phyloP scores from a whole-genome alignment of 371 early-diverging fungal genomes.

The Parasitella parasitica region DNA sequence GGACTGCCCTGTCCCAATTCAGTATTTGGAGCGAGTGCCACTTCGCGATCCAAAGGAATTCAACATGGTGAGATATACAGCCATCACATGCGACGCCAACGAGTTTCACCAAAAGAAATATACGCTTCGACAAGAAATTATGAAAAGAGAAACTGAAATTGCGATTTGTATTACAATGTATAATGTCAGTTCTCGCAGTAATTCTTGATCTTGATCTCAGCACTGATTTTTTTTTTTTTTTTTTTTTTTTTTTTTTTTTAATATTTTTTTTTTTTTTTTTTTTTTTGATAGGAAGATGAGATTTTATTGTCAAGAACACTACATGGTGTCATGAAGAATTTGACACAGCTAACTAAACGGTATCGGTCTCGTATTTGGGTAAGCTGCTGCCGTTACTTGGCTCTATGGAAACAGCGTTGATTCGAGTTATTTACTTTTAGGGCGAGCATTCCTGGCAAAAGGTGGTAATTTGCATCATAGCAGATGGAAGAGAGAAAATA shows the following conservation, averaged over 20 bases:
- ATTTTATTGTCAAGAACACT: conserved; percentile 83
- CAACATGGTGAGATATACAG: conserved; percentile 75
- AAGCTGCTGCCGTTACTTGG: too few relatives aligned
- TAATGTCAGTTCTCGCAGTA: conserved; percentile 63
- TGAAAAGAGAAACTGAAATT: conserved; percentile 76
- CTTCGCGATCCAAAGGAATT: conserved; percentile 63
- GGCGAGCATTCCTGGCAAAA: conserved; percentile 89
- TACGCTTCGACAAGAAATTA: conserved; percentile 77
- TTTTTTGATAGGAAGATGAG: conserved; percentile 89
- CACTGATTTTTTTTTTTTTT: too few relatives aligned
- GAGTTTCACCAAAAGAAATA: conserved; percentile 72
- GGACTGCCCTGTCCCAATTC: conserved; percentile 70
- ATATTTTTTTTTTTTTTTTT: too few relatives aligned
- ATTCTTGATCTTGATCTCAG: too few relatives aligned
- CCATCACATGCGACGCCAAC: conserved; percentile 77
- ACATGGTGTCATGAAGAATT: conserved; percentile 85
- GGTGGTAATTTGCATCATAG: conserved; percentile 84
- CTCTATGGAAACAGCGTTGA: too few relatives aligned
- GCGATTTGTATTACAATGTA: conserved; percentile 91
- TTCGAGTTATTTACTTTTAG: conserved; percentile 43
- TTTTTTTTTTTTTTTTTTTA: too few relatives aligned
- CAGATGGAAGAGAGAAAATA: conserved; percentile 77
- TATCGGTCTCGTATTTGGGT: conserved; percentile 62
- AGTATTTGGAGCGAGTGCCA: conserved; percentile 57
- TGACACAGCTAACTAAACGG: conserved; percentile 77